Percentiles rank a stretch among this genome's conserved stretches.
Evolutionary conservation across 768 basidiomycete species (phyloP).

Genomic region (Mycena indigotica): DNA sequence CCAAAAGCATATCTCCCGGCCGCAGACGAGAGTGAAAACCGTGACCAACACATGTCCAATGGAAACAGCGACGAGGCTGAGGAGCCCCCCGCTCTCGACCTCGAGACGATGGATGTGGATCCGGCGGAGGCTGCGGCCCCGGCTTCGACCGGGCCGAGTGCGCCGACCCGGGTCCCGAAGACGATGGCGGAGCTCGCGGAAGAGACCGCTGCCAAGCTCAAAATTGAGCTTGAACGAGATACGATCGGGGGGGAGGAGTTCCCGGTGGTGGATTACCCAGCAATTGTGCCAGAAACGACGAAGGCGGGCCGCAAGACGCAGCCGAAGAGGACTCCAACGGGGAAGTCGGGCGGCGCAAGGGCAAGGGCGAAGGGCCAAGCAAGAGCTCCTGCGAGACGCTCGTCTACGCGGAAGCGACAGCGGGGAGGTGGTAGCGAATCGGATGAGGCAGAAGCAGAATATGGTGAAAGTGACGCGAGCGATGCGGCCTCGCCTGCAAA

Average conservation of each 20-base stretch:
- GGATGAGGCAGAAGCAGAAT: constrained; percentile 25
- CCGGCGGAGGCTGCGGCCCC: constrained; percentile 23
- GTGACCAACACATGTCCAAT: constrained; percentile 18
- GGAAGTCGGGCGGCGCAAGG: constrained; percentile 2
- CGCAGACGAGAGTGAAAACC: constrained; percentile 11
- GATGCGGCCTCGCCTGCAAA: constrained; percentile 29
- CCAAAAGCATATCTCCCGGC: constrained; percentile 49
- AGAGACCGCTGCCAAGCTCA: constrained; percentile 29
- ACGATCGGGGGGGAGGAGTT: constrained; percentile 8
- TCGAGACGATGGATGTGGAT: constrained; percentile 41
- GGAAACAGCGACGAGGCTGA: constrained; percentile 23
- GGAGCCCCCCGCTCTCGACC: constrained; percentile 37
- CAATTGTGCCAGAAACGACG: background rate
- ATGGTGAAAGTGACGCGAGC: constrained; percentile 19
- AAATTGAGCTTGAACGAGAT: constrained; percentile 15
- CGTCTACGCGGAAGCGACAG: constrained; percentile 24
- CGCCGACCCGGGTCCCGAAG: constrained; percentile 40
- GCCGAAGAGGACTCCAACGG: background rate
- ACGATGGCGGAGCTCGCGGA: constrained; percentile 71
- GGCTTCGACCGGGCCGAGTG: background rate
- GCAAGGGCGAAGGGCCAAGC: constrained; percentile 16
- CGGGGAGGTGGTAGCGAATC: constrained; percentile 27
- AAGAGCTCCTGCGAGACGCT: constrained; percentile 26
- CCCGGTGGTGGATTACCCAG: background rate
- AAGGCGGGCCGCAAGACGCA: constrained; percentile 13